Base-by-base conservation (phyloP, 2,329 filamentous ascomycete species). In the Epichloe sp. region DNA sequence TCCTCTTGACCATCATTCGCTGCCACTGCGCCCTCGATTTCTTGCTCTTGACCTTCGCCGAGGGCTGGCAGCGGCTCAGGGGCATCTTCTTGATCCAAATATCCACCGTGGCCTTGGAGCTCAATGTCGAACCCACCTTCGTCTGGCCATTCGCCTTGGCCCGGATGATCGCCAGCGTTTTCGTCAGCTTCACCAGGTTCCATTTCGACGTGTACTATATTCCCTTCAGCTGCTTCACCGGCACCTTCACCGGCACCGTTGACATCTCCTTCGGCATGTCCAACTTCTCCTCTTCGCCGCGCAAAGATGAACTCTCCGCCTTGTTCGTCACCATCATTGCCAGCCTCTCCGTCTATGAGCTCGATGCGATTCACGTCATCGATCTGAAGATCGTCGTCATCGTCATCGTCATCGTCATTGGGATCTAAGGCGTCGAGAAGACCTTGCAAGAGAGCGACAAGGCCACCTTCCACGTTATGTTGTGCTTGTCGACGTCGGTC, bases 141-240 rank as follows among this genome's bases (percentile, higher is more conserved):
- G 48, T 44, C 34, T 49, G 31, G 31, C 19, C 8, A 19, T 14
- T 17, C 41, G 3, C 21, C 41, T 38, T 35, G 19, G 4, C 26
- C 49, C 17, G 35, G 21, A 23, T 48, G 36, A 48, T 23, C 42
- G 34, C 34, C 44, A 15, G 21, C 43, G 4, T 37, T 43, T 14
- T 44, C 50, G 35, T 17, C 37, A n/a, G 14, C 41, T 19, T 34
- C 35, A 21, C 19, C 14, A 15, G 17, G 49, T 35, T 48, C 31
- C 31, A 48, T 8, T 21, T 55, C 57, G 15, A 53, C 56, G 2
- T 57, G 60, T 1, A 56, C 57, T 40, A 52, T 55, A 15, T 60
- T 59, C 7, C 73, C 74, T 37, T 74, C 65, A 15, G 11, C 43
- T 75, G 71, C 2, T 57, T 54, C n/a, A 49, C 55, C 14, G 57